Base-by-base conservation (phyloP, 2,329 filamentous ascomycete genomes). In the Fusarium sp. region DNA sequence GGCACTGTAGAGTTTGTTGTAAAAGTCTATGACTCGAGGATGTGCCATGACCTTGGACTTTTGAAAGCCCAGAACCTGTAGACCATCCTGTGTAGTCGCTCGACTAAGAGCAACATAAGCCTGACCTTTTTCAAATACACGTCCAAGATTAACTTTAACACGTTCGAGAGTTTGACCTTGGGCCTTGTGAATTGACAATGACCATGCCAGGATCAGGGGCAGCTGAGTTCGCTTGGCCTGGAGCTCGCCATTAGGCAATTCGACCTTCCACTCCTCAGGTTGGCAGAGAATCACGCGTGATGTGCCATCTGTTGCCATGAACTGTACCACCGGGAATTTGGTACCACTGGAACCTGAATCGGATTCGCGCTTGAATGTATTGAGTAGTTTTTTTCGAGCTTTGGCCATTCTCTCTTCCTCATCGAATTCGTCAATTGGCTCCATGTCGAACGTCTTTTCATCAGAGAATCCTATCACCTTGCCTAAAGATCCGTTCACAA, bases 21-120 rank as follows among this genome's bases (percentile, higher is more conserved):
- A 99, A 80, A 99, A 99, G 5, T 87, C 87, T 11, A 94, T 87
- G 24, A 99, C 96, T 77, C 91, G 91, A 3, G 94, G 92, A 80
- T 99, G 96, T 6, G 97, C 96, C 91, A 98, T 95, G 32, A 99
- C 96, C 83, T 97, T 98, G 70, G 85, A 89, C 75, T 94, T 93
- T 78, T 98, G 93, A 78, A 99, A 99, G 41, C 94, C 89, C 55
- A 96, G 83, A 18, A 99, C 95, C 79, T 98, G 94, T 26, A 99
- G 85, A 2, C 96, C 96, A 24, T 90, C 88, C 84, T 98, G 95
- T 66, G 89, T 93, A 4, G 94, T 97, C 20, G 96, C 96, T 83
- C 96, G 93, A 85, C 94, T 97, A 20, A 99, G 89, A 58, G 96
- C 96, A 58, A 99, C 96, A 79, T 99, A 99, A 11, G 96, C 96